Percentiles rank a stretch among this genome's conserved stretches.
These are phyloP conservation scores for Colletotrichum sansevieriae DNA, from an alignment of 2,329 filamentous ascomycete species.

Conservation along the genomic window DNA sequence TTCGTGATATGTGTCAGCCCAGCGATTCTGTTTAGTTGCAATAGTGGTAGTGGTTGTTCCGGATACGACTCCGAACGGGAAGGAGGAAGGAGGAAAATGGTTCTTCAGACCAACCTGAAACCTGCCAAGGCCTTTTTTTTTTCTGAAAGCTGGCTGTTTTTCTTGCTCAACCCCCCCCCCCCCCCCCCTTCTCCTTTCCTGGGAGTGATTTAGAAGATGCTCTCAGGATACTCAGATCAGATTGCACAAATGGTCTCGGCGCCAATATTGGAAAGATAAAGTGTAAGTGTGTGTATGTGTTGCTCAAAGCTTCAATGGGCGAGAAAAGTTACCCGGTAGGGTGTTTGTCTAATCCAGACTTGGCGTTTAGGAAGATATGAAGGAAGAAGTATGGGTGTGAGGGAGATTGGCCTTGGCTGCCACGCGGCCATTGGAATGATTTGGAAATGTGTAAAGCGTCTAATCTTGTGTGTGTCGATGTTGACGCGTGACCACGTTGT, in stretches of 20 bases:
- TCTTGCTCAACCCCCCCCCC: too few relatives aligned
- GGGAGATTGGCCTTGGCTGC: background rate
- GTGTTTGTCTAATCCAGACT: background rate
- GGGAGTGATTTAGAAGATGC: background rate
- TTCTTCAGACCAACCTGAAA: slow-evolving; percentile 5
- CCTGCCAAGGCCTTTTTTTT: background rate
- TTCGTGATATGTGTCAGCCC: too few relatives aligned
- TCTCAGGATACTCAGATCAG: too few relatives aligned
- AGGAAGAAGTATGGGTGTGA: background rate
- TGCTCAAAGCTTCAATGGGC: background rate
- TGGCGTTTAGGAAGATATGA: slow-evolving; percentile 6
- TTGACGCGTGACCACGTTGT: background rate
- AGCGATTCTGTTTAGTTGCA: too few relatives aligned
- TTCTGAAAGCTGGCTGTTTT: background rate
- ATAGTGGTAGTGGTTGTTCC: background rate
- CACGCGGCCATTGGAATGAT: slow-evolving; percentile 16
- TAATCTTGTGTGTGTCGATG: background rate
- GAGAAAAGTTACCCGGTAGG: too few relatives aligned
- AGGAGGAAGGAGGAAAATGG: too few relatives aligned
- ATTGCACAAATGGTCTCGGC: background rate
- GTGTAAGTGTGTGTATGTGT: too few relatives aligned
- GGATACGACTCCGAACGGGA: slow-evolving; percentile 7
- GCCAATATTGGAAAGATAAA: background rate
- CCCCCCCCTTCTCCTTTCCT: too few relatives aligned
- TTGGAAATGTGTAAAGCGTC: slow-evolving; percentile 21